Evolutionary conservation across 164 flowering plant genomes (phyloP).

Genomic region (Chimonanthus salicifolius): DNA sequence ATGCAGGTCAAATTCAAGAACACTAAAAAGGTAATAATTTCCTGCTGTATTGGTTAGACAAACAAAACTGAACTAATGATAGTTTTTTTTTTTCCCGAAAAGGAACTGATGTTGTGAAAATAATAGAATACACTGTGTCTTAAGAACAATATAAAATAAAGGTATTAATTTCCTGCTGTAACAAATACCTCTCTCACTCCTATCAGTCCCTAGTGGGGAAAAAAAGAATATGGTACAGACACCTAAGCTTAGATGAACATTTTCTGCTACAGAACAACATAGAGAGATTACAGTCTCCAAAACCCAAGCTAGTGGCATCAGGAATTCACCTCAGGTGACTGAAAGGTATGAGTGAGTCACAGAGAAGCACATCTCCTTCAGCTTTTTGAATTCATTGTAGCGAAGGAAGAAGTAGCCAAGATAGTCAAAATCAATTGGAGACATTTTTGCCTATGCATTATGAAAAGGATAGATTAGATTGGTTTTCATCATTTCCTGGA

Average conservation of each 20-base stretch:
- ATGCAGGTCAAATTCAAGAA: too few relatives aligned
- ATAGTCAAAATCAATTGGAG: conserved; percentile 90
- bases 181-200: not conserved
- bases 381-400: conserved; percentile 67
- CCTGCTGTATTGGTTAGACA: not conserved
- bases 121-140: not conserved
- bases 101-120: not conserved
- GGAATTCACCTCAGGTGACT: not conserved
- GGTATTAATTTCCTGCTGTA: not conserved
- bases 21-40: too few relatives aligned
- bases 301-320: too few relatives aligned
- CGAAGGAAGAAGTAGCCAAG: conserved; percentile 87
- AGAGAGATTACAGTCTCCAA: not conserved
- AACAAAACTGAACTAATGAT: not conserved
- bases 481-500: not conserved
- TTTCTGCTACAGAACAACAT: not conserved
- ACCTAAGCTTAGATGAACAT: not conserved
- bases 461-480: not conserved
- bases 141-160: not conserved
- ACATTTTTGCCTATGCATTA: conserved; percentile 65
- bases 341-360: conserved; percentile 47
- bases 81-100: not conserved
- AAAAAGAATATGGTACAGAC: conserved; percentile 8
- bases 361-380: conserved; percentile 44
- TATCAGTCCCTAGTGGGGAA: not conserved